Conservation (phyloP, 2,329 filamentous ascomycete genomes). For the Neonectria hederae region DNA sequence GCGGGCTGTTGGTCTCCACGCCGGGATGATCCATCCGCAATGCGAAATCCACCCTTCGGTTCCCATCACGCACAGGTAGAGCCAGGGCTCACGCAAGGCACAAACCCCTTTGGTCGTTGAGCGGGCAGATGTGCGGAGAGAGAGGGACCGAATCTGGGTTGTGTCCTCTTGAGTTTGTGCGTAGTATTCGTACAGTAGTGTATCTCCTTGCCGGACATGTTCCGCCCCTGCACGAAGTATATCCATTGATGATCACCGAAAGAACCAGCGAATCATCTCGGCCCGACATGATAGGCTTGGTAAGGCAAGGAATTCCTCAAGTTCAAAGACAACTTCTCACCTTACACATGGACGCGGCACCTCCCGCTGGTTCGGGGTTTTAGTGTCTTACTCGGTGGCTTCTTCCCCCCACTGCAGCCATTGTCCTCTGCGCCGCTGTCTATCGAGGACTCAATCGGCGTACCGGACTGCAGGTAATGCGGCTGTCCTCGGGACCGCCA, state of each 20-base stretch:
- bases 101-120: background rate
- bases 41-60: background rate
- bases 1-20: constrained; percentile 1
- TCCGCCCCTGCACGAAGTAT: background rate
- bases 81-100: background rate
- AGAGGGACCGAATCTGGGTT: background rate
- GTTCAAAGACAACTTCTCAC: constrained; percentile 11
- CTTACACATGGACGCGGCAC: constrained; percentile 18
- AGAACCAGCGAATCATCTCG: background rate
- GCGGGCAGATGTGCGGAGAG: background rate
- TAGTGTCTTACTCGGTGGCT: constrained; percentile 14
- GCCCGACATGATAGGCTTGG: background rate
- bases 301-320: background rate
- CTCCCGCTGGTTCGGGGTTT: constrained; percentile 13
- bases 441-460: background rate
- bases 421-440: background rate
- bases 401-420: background rate
- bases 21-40: constrained; percentile 12
- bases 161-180: background rate
- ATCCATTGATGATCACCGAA: background rate
- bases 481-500: background rate
- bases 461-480: background rate
- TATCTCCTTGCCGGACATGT: background rate
- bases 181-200: background rate
- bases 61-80: background rate